Conservation (phyloP, 2,329 filamentous ascomycete genomes). For the Calonectria pseudoturangicola region DNA sequence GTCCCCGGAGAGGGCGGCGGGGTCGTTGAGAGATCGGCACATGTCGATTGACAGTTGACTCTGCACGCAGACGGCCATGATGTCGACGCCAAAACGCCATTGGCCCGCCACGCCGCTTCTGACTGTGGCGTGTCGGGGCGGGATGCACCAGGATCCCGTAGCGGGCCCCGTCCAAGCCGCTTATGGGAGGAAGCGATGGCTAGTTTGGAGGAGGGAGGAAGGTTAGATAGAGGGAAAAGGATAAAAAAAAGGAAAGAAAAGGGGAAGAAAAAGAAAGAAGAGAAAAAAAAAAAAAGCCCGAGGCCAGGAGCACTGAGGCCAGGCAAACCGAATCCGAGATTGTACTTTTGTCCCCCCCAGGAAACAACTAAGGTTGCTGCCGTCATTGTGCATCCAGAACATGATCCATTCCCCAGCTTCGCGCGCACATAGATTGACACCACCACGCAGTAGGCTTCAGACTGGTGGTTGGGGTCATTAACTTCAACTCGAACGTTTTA, state of each 20-base stretch:
- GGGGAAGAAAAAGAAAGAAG: not conserved
- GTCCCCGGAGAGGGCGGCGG: slow-evolving; percentile 6
- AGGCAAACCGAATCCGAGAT: slow-evolving; percentile 48
- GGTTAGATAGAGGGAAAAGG: not conserved
- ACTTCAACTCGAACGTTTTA: slow-evolving; percentile 22
- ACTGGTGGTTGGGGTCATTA: slow-evolving; percentile 2
- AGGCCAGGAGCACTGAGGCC: slow-evolving; percentile 19
- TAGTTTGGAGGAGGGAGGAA: too few species aligned
- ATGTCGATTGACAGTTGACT: slow-evolving; percentile 6
- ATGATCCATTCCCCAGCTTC: not conserved
- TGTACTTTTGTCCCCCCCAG: slow-evolving; percentile 15
- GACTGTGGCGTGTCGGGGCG: slow-evolving; percentile 12
- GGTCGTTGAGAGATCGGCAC: slow-evolving; percentile 9
- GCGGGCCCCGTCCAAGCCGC: slow-evolving; percentile 25
- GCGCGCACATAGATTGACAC: slow-evolving; percentile 11
- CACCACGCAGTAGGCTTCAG: slow-evolving; percentile 3
- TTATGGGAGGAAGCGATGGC: not conserved
- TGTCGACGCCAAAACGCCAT: slow-evolving; percentile 46
- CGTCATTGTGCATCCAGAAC: slow-evolving; percentile 50
- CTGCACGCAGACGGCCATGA: slow-evolving; percentile 40
- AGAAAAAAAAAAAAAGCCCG: not conserved
- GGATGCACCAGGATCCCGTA: slow-evolving; percentile 33
- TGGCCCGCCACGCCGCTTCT: slow-evolving; percentile 34
- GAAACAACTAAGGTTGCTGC: slow-evolving; percentile 43
- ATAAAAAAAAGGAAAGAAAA: not conserved